Evolutionary conservation across 192 early-diverging fungal species (phyloP).

Genomic region (Linderina pennispora): DNA sequence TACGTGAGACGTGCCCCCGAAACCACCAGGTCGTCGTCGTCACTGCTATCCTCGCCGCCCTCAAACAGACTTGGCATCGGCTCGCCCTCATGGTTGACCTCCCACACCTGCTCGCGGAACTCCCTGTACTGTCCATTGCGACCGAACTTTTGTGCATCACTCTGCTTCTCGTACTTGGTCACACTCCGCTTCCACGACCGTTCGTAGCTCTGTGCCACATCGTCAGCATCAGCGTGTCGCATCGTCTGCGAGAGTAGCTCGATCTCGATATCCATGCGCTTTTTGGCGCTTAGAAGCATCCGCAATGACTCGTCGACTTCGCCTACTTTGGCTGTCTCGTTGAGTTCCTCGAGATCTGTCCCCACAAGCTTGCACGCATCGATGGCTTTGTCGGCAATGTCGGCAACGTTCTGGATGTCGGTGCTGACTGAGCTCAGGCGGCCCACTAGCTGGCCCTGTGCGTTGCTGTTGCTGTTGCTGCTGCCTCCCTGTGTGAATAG

Average conservation of each 20-base stretch:
- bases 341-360: slow-evolving; percentile 17
- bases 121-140: slow-evolving; percentile 13
- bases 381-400: slow-evolving; percentile 11
- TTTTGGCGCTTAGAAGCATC: slow-evolving; percentile 20
- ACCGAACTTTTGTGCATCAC: slow-evolving; percentile 15
- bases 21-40: slow-evolving; percentile 34
- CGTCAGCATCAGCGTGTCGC: slow-evolving; percentile 1
- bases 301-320: slow-evolving; percentile 20
- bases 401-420: slow-evolving; percentile 5
- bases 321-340: slow-evolving; percentile 4
- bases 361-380: slow-evolving; percentile 17
- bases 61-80: slow-evolving; percentile 19
- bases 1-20: slow-evolving; percentile 18
- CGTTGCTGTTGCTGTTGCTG: too few species aligned
- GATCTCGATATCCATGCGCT: slow-evolving; percentile 15
- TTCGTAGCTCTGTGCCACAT: slow-evolving; percentile 7
- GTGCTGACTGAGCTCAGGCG: slow-evolving; percentile 1
- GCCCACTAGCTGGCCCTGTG: not conserved
- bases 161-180: slow-evolving; percentile 5
- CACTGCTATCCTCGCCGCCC: not conserved
- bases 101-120: slow-evolving; percentile 37
- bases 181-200: slow-evolving; percentile 1
- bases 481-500: too few species aligned
- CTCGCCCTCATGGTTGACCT: slow-evolving; percentile 28
- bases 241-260: slow-evolving; percentile 5